Conservation (phyloP, 2,329 filamentous ascomycete genomes). For the Neofusicoccum umdonicola region DNA sequence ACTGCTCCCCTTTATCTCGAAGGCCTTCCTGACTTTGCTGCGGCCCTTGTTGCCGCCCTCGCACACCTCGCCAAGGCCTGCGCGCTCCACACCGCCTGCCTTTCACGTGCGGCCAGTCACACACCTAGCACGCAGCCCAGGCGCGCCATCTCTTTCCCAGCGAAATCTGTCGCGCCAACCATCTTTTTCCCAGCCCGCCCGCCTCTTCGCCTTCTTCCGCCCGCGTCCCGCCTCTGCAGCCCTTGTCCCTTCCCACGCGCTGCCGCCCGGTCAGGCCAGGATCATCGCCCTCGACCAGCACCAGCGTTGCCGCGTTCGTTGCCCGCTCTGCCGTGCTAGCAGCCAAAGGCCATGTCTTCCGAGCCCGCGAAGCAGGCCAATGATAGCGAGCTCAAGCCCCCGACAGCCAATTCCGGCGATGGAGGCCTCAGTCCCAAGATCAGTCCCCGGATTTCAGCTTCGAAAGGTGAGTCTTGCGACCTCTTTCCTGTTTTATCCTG, state of each 20-base stretch:
- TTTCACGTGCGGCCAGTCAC: conserved; percentile 5
- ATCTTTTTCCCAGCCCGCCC: background rate
- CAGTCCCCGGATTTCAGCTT: background rate
- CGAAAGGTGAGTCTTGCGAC: conserved; percentile 5
- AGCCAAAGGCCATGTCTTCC: conserved; percentile 7
- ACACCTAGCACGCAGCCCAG: background rate
- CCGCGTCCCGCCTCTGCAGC: background rate
- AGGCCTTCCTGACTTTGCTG: background rate
- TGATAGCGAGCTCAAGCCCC: conserved; percentile 5
- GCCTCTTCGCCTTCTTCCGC: background rate
- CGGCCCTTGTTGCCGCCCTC: background rate
- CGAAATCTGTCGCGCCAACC: background rate
- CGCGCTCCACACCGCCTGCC: conserved; percentile 5
- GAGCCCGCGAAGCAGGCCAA: conserved; percentile 5
- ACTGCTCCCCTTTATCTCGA: background rate
- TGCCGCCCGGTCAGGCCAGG: background rate
- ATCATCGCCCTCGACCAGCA: background rate
- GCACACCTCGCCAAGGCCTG: background rate
- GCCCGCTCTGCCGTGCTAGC: conserved; percentile 9
- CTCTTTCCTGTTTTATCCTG: background rate
- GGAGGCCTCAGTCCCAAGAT: background rate
- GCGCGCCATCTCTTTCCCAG: background rate
- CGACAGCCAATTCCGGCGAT: background rate
- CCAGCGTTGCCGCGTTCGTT: background rate
- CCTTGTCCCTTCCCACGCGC: background rate